These are phyloP conservation scores for Colletotrichum tofieldiae DNA, from an alignment of 2,329 filamentous ascomycete genomes.

Conservation along the genomic window DNA sequence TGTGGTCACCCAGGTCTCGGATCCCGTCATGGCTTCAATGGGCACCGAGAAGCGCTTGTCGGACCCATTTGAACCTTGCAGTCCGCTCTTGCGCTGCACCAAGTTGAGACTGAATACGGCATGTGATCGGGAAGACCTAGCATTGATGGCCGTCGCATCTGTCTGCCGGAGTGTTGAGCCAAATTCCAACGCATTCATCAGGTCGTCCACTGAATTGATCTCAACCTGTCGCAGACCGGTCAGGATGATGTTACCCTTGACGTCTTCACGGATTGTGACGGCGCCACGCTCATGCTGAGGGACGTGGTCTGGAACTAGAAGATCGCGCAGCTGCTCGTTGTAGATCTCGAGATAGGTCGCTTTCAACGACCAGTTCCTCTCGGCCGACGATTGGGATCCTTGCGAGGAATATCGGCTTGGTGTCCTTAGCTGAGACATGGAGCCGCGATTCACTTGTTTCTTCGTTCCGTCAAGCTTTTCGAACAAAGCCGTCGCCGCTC, in stretches of 20 bases:
- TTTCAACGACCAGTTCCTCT: slow-evolving; percentile 91
- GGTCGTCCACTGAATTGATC: slow-evolving; percentile 92
- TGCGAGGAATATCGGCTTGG: slow-evolving; percentile 83
- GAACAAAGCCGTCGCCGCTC: slow-evolving; percentile 89
- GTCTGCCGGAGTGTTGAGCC: slow-evolving; percentile 96
- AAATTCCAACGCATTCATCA: slow-evolving; percentile 90
- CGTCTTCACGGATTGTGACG: slow-evolving; percentile 95
- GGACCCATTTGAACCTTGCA: slow-evolving; percentile 65
- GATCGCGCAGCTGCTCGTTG: slow-evolving; percentile 94
- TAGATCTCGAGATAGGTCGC: slow-evolving; percentile 98
- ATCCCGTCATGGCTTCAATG: slow-evolving; percentile 81
- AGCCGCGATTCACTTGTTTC: slow-evolving; percentile 70
- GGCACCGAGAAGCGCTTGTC: slow-evolving; percentile 93
- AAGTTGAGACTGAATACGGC: slow-evolving; percentile 97
- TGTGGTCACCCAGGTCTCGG: slow-evolving; percentile 82
- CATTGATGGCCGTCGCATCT: slow-evolving; percentile 96
- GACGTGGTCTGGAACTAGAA: slow-evolving; percentile 84
- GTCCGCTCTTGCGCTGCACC: slow-evolving; percentile 83
- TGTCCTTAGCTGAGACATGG: slow-evolving; percentile 84
- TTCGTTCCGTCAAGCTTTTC: slow-evolving; percentile 81
- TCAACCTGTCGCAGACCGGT: slow-evolving; percentile 91
- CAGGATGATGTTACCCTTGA: slow-evolving; percentile 93
- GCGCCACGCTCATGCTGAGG: slow-evolving; percentile 78
- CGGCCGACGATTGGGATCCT: slow-evolving; percentile 59
- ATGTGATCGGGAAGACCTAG: slow-evolving; percentile 96